These are phyloP conservation scores for Exophiala bonariae DNA, from an alignment of 2,329 filamentous ascomycete genomes.

Conservation along the genomic window DNA sequence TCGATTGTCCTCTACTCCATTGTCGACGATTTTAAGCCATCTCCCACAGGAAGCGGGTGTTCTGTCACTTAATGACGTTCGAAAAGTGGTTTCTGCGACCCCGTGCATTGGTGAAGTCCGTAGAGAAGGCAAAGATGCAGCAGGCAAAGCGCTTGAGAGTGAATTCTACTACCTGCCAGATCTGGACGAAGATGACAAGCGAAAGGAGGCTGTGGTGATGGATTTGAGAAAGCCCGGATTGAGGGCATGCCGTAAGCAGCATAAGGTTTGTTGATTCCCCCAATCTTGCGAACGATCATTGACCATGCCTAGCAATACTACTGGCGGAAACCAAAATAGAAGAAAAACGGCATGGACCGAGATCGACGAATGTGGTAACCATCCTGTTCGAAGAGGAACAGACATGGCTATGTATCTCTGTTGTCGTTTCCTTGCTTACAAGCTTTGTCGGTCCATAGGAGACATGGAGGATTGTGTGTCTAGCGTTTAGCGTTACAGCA, in stretches of 20 bases:
- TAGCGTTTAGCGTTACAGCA: slow-evolving; percentile 8
- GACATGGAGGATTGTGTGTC: neutral
- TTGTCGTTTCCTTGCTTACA: neutral
- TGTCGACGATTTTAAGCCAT: slow-evolving; percentile 85
- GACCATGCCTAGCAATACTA: slow-evolving; percentile 63
- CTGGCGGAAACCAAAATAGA: slow-evolving; percentile 63
- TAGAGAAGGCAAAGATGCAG: slow-evolving; percentile 91
- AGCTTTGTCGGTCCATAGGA: neutral
- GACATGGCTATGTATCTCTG: neutral
- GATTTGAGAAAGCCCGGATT: slow-evolving; percentile 86
- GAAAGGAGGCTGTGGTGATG: slow-evolving; percentile 79
- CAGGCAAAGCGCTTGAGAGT: slow-evolving; percentile 88
- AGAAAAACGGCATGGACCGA: neutral
- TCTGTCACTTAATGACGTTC: slow-evolving; percentile 65
- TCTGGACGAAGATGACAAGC: slow-evolving; percentile 74
- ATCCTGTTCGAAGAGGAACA: slow-evolving; percentile 7
- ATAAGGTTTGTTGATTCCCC: slow-evolving; percentile 72
- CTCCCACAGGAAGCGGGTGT: slow-evolving; percentile 60
- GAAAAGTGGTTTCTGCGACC: slow-evolving; percentile 70
- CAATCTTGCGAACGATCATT: slow-evolving; percentile 14
- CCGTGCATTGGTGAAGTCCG: slow-evolving; percentile 83
- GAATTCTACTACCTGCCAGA: slow-evolving; percentile 97
- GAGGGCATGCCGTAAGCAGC: slow-evolving; percentile 86
- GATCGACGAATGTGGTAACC: neutral
- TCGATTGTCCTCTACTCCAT: slow-evolving; percentile 83